These are phyloP conservation scores for Aspergillus intermedius DNA, from an alignment of 2,329 filamentous ascomycete species.

Conservation along the genomic window DNA sequence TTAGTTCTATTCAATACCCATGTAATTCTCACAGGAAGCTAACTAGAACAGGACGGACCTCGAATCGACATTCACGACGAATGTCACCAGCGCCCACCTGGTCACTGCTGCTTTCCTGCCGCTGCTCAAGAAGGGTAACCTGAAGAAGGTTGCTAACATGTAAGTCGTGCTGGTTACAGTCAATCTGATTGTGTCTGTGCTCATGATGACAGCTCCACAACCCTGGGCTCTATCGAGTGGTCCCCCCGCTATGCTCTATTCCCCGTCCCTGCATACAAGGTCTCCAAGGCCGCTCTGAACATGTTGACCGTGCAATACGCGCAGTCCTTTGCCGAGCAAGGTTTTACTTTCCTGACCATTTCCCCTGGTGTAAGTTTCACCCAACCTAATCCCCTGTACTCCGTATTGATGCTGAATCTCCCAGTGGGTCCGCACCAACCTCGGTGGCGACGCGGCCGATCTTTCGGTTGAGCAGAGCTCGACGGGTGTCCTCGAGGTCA, in stretches of 20 bases:
- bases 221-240: slow-evolving; percentile 35
- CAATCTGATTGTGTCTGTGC: neutral
- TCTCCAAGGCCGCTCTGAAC: slow-evolving; percentile 46
- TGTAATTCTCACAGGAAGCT: neutral
- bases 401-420: neutral
- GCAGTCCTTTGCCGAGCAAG: slow-evolving; percentile 25
- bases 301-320: slow-evolving; percentile 39
- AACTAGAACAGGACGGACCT: slow-evolving; percentile 11
- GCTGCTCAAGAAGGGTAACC: slow-evolving; percentile 24
- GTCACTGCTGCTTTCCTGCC: slow-evolving; percentile 32
- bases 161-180: slow-evolving; percentile 11
- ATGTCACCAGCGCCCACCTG: slow-evolving; percentile 33
- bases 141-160: slow-evolving; percentile 41
- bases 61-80: slow-evolving; percentile 29
- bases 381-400: neutral
- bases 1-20: no score
- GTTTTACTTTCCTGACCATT: slow-evolving; percentile 38
- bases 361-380: slow-evolving; percentile 40
- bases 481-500: slow-evolving; percentile 34
- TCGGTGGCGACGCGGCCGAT: slow-evolving; percentile 34
- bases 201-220: slow-evolving; percentile 27
- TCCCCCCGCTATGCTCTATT: slow-evolving; percentile 12
- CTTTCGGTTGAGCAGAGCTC: slow-evolving; percentile 31
- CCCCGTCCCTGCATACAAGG: slow-evolving; percentile 36
- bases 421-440: slow-evolving; percentile 40